phyloP scores from a whole-genome alignment of 371 early-diverging fungal species.

The Syncephalastrum racemosum region DNA sequence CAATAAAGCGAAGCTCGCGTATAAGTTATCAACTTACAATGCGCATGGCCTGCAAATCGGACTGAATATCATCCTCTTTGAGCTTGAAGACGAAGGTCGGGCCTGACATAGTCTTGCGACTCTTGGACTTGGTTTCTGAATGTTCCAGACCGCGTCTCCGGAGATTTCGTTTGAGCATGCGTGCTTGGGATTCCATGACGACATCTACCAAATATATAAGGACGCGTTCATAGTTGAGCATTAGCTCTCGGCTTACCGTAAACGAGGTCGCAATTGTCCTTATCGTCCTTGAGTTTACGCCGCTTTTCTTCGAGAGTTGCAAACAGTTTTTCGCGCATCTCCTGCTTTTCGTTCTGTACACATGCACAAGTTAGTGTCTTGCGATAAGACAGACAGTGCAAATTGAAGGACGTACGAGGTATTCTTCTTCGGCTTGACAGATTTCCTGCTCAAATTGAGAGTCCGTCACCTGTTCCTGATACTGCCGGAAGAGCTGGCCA shows the following conservation, averaged over 20 bases:
- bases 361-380: slow-evolving; percentile 8
- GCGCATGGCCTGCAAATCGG: slow-evolving; percentile 43
- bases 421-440: slow-evolving; percentile 58
- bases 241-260: slow-evolving; percentile 43
- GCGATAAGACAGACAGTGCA: not conserved
- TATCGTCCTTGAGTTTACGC: slow-evolving; percentile 78
- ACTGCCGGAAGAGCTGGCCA: slow-evolving; percentile 64
- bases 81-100: slow-evolving; percentile 39
- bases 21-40: slow-evolving; percentile 19
- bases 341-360: slow-evolving; percentile 62
- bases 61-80: slow-evolving; percentile 39
- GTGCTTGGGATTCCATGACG: slow-evolving; percentile 34
- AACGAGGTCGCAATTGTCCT: slow-evolving; percentile 76
- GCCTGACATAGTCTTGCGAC: slow-evolving; percentile 42
- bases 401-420: slow-evolving; percentile 18
- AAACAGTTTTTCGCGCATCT: slow-evolving; percentile 72
- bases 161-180: slow-evolving; percentile 39
- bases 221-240: not conserved
- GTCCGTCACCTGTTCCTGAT: slow-evolving; percentile 69
- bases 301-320: slow-evolving; percentile 74
- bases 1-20: not conserved
- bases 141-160: slow-evolving; percentile 43
- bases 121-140: slow-evolving; percentile 37
- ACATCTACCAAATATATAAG: slow-evolving; percentile 26
- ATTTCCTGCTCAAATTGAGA: slow-evolving; percentile 59